Evolutionary conservation across 495 filamentous ascomycete species (phyloP).

Genomic region (Trichocladium antarcticum): DNA sequence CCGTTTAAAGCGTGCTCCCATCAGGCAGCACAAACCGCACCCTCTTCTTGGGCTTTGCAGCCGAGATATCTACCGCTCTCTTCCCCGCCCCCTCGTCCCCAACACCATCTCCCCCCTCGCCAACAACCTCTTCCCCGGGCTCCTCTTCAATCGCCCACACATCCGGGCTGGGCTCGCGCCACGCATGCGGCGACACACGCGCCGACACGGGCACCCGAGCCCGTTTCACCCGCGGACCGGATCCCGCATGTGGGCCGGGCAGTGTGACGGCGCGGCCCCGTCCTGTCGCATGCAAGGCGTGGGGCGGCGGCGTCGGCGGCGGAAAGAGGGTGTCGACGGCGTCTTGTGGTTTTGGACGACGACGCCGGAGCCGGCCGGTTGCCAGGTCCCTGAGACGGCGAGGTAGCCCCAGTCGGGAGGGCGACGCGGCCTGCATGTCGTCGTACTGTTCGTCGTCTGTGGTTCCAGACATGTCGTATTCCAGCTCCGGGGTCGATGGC

Average conservation of each 20-base stretch:
- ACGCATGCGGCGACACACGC: constrained; percentile 29
- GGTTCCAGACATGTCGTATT: constrained; percentile 15
- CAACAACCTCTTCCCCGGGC: constrained; percentile 31
- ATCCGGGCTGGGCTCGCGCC: constrained; percentile 43
- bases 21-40: constrained; percentile 40
- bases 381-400: constrained; percentile 15
- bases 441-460: constrained; percentile 26
- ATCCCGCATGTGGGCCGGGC: no score
- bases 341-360: no score
- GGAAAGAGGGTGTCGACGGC: neutral
- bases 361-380: neutral
- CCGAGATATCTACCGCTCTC: constrained; percentile 31
- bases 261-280: constrained; percentile 8
- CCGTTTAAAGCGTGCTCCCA: neutral
- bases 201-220: neutral
- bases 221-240: neutral
- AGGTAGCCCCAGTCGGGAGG: constrained; percentile 13
- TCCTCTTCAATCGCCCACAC: constrained; percentile 44
- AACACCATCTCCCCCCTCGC: neutral
- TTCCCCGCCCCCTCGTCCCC: constrained; percentile 16
- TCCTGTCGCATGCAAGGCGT: neutral
- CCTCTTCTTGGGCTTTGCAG: constrained; percentile 40
- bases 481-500: constrained; percentile 24
- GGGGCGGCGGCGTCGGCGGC: neutral
- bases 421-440: constrained; percentile 28